These are phyloP conservation scores for Gaeumannomyces sp. DNA, from an alignment of 2,329 filamentous ascomycete species.

Conservation along the genomic window DNA sequence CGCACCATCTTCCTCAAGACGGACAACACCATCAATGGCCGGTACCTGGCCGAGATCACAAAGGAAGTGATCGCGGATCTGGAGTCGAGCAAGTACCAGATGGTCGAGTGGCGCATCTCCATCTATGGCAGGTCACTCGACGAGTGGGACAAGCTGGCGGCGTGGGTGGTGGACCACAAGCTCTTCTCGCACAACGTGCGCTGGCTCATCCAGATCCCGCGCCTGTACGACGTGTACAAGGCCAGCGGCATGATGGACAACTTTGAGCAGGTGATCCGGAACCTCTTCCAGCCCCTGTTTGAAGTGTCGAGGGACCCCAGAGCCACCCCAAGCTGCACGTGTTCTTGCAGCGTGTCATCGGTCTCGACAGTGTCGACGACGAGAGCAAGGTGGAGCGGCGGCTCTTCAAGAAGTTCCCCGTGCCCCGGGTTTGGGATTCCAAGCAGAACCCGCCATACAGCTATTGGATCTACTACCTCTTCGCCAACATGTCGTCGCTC, in stretches of 20 bases:
- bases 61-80: constrained; percentile 96
- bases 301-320: constrained; percentile 85
- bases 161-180: constrained; percentile 97
- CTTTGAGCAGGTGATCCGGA: constrained; percentile 84
- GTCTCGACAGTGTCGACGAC: constrained; percentile 96
- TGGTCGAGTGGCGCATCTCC: constrained; percentile 98
- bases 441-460: constrained; percentile 97
- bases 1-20: constrained; percentile 91
- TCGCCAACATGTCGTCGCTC: constrained; percentile 86
- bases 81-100: constrained; percentile 98
- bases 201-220: constrained; percentile 93
- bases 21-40: constrained; percentile 93
- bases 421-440: constrained; percentile 81
- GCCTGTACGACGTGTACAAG: constrained; percentile 94
- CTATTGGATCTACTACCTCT: constrained; percentile 98
- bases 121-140: constrained; percentile 89
- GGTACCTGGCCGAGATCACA: constrained; percentile 94
- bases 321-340: constrained; percentile 90
- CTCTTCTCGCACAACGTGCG: constrained; percentile 95
- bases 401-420: constrained; percentile 91
- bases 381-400: constrained; percentile 95
- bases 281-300: constrained; percentile 89
- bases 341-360: constrained; percentile 91
- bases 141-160: constrained; percentile 96
- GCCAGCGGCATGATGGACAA: constrained; percentile 77